Evolutionary conservation across 1,139 yeast genomes (phyloP), one percentile per base, ranked within the genome.

Genomic region (Lodderomyces beijingensis): DNA sequence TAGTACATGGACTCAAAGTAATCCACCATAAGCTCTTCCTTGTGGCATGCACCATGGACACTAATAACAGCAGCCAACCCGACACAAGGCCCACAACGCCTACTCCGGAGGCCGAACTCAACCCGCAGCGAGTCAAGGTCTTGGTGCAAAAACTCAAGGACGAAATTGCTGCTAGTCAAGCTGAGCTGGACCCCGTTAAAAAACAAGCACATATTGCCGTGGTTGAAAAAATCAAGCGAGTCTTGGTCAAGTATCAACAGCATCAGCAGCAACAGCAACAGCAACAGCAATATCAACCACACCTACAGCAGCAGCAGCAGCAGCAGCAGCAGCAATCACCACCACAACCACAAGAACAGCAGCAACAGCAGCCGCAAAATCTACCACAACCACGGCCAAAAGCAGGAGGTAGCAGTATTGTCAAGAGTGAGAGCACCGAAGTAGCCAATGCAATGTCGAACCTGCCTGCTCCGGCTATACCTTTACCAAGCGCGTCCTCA

Each of bases 131-230:
- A 27, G 45, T 33, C 6, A 38, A 36, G 25, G 31, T 25, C 18
- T 30, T 42, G 11, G 17, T 41, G 15, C 32, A 31, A 15, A 41
- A 39, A 19, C 77, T 81, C 45, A 78, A 74, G 40, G 65, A 70
- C 29, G 88, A 80, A 47, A 70, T 79, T 34, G 75, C 74, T 23
- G 72, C 74, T 42, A 93, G 88, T 1, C 74, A 74, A 44, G 66
- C 68, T 4, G 62, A 70, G 5, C 52, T 52, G 32, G 79, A 77
- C 31, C 5, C 45, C 2, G 79, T 75, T 0, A 79, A 74, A 43
- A 91, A 89, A n/a, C 76, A 75, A 50, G 78, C 73, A 44, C 86
- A 82, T 49, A 61, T 74, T 43, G 63, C 68, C 41, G 79, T 77
- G 39, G 93, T 91, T 2, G 83, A 83, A 36, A 74, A 74, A 37